Base-by-base conservation (phyloP, 2,329 filamentous ascomycete species). In the Xylogone sp. region DNA sequence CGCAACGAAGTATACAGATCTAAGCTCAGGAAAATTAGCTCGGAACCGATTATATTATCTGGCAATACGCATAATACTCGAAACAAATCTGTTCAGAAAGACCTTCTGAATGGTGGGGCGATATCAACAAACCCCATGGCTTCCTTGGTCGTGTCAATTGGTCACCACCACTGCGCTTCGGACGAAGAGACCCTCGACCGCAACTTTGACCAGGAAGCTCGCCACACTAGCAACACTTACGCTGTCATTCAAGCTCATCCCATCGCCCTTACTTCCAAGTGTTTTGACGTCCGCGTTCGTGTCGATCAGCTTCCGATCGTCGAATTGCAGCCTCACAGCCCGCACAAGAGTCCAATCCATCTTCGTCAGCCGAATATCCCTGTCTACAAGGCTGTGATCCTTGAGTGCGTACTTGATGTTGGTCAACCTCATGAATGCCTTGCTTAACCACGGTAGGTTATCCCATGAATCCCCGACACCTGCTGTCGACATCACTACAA, bases 371-470 rank as follows among this genome's bases (percentile, higher is more conserved):
- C 66, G 59, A 27, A 71, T 69, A 53, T 71, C 69, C 53, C 65
- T 60, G 29, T 73, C 65, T n/a, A 72, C 49, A 12, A 68, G 51
- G 47, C 52, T 43, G 13, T 73, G 70, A 49, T 73, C 70, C 48
- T 68, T 60, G 21, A 73, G 61, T 3, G 70, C 66, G 49, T 68
- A 65, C 55, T 71, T 72, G 57, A 72, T 53, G 45, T 73, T 72
- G 16, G 69, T 71, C 64, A 62, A 70, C 1, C 62, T 55, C 65
- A 73, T 62, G 48, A 72, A 69, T 1, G 59, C 66, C 49, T 67
- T 69, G 55, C 54, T 63, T 43, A 72, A 48, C 57, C 59, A 66
- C 5, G 67, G 66, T 16, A 72, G 51, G 2, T 63, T 65, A 1
- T 8, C 51, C 69, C 68, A 70, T 20, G 68, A 71, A 49, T 71